Conservation (phyloP, 2,329 filamentous ascomycete species). For the Cytospora piceicola region DNA sequence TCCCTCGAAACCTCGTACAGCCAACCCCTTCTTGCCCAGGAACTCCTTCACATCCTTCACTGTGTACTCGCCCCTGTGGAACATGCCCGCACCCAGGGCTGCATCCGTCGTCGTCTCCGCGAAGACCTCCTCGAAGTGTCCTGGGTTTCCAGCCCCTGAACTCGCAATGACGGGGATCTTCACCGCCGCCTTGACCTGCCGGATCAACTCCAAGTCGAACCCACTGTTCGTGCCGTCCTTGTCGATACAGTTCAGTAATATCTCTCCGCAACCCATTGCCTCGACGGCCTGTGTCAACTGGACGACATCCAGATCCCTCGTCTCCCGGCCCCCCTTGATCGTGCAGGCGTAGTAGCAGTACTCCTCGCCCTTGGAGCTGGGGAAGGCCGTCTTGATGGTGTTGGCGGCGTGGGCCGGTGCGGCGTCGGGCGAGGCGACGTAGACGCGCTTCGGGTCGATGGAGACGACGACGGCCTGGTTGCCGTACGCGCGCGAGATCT, state of each 20-base stretch:
- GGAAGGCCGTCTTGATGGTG: constrained; percentile 70
- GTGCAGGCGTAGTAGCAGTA: constrained; percentile 98
- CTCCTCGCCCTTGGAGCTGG: constrained; percentile 75
- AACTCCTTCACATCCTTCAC: constrained; percentile 92
- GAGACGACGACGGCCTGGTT: constrained; percentile 96
- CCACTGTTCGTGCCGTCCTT: constrained; percentile 93
- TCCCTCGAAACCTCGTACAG: constrained; percentile 79
- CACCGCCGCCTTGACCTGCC: constrained; percentile 83
- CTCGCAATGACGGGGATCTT: constrained; percentile 94
- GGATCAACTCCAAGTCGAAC: constrained; percentile 90
- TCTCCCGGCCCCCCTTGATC: constrained; percentile 92
- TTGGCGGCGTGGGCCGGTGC: constrained; percentile 72
- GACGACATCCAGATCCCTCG: constrained; percentile 89
- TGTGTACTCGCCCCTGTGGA: constrained; percentile 93
- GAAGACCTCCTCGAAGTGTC: constrained; percentile 91
- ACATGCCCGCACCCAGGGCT: constrained; percentile 94
- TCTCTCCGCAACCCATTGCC: constrained; percentile 93
- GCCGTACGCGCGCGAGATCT: constrained; percentile 90
- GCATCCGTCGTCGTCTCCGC: constrained; percentile 84
- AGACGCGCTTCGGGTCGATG: constrained; percentile 90
- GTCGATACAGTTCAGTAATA: constrained; percentile 97
- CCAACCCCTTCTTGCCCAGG: constrained; percentile 69
- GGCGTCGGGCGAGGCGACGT: constrained; percentile 63
- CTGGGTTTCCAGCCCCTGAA: constrained; percentile 85
- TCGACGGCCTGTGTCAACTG: constrained; percentile 89